Evolutionary conservation across 192 early-diverging fungal species (phyloP), one percentile per base, ranked within the genome.

Genomic region (Backusella circina): DNA sequence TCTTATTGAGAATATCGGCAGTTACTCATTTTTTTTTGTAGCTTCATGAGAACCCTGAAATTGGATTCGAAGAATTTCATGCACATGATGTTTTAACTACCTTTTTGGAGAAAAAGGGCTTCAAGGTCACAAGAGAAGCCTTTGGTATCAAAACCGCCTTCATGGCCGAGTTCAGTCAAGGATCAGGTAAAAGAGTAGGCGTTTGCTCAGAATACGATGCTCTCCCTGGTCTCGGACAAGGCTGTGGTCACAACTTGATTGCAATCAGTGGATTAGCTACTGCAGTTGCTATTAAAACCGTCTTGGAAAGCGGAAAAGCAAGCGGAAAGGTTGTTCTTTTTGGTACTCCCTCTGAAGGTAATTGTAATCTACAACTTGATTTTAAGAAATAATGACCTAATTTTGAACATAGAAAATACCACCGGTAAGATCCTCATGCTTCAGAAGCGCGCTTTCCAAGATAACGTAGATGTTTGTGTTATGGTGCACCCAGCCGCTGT

Each of bases 341-440:
- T 76, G 95, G 94, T 30, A 93, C 92, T 6, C 94, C 95, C 4
- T 92, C 90, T 9, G 92, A 95, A 82, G 90, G 77, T 79, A 70
- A 50, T 64, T 39, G 26, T 61, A n/a, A 0, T 44, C 23, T 31
- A n/a, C 8, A 12, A 10, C 31, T 33, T 35, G 18, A 9, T 13
- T 15, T 50, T 23, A 30, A 18, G 35, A 54, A 18, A 2, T 2
- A 12, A 15, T 69, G 3, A n/a, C 28, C 54, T 61, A 12, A 61
- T 28, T 61, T 26, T 26, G 8, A 61, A 61, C 21, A 28, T 66
- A 80, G 91, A 92, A 79, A 83, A 81, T 0, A 77, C 81, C 10
- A 88, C 89, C 50, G 95, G 95, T 41, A 96, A 96, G 76, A 88
- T 94, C 54, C 70, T 79, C 1, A 82, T 96, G 77, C 83, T 92